These are phyloP conservation scores for Sechiopsis laciniata DNA, from an alignment of 306 rosid genomes.

Conservation along the genomic window DNA sequence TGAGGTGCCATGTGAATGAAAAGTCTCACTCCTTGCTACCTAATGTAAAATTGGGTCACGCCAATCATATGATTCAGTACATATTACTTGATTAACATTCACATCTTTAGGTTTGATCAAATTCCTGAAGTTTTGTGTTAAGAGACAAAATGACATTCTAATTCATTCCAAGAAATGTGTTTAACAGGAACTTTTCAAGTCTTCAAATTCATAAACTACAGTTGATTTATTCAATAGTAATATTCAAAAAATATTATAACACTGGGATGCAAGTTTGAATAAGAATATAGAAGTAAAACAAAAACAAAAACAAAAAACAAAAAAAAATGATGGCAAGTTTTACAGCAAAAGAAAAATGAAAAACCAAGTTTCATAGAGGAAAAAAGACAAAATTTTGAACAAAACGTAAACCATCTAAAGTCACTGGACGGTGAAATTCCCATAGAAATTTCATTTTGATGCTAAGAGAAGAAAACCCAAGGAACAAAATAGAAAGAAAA, in stretches of 20 bases:
- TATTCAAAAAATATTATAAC: neutral
- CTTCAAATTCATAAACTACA: neutral
- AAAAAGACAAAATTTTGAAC: neutral
- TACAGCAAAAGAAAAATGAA: neutral
- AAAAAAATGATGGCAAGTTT: too few relatives aligned
- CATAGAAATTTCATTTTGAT: neutral
- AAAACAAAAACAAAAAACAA: neutral
- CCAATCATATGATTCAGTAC: neutral
- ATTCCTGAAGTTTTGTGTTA: too few relatives aligned
- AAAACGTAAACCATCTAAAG: neutral
- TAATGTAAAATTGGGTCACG: slow-evolving; percentile 31
- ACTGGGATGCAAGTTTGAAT: neutral
- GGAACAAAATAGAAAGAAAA: neutral
- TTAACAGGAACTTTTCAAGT: neutral
- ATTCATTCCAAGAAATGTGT: neutral
- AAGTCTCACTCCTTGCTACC: slow-evolving; percentile 46
- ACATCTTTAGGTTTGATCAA: too few relatives aligned
- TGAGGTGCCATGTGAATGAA: slow-evolving; percentile 37
- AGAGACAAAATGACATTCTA: neutral
- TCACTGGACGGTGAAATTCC: neutral
- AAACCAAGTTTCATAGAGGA: neutral
- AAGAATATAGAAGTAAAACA: neutral
- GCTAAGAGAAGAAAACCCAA: neutral
- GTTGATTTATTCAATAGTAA: neutral
- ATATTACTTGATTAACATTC: too few relatives aligned